Percentiles rank a stretch among this genome's conserved stretches.
These are phyloP conservation scores for Benincasa hispida DNA, from an alignment of 306 rosid genomes.

Conservation along the genomic window DNA sequence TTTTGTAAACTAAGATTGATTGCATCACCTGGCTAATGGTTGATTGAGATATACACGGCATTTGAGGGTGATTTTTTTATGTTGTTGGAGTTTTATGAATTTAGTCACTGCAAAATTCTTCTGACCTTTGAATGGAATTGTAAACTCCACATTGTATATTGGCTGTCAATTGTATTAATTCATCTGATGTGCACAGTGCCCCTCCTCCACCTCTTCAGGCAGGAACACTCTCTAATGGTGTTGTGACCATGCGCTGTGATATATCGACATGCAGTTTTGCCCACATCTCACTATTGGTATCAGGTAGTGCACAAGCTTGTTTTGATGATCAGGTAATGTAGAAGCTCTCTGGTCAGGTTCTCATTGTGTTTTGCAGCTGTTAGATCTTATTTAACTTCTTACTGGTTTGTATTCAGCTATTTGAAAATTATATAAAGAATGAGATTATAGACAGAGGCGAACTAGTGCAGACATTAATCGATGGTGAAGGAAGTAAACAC, in stretches of 20 bases:
- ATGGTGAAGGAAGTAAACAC: conserved; percentile 37
- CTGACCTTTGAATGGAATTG: neutral
- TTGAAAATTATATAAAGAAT: conserved; percentile 86
- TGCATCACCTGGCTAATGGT: neutral
- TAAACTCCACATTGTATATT: neutral
- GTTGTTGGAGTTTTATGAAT: neutral
- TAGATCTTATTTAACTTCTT: neutral
- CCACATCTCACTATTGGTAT: conserved; percentile 82
- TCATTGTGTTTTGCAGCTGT: conserved; percentile 8
- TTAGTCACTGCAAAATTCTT: neutral
- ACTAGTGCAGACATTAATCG: conserved; percentile 42
- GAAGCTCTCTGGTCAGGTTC: neutral
- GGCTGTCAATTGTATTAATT: conserved; percentile 3
- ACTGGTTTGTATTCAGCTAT: conserved; percentile 29
- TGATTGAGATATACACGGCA: neutral
- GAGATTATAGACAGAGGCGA: conserved; percentile 80
- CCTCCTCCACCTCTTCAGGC: conserved; percentile 99
- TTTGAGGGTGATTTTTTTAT: neutral
- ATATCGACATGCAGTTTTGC: conserved; percentile 80
- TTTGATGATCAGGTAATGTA: conserved; percentile 76
- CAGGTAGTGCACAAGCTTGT: conserved; percentile 89
- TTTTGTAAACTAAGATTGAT: neutral
- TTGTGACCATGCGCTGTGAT: conserved; percentile 97
- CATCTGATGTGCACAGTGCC: conserved; percentile 50
- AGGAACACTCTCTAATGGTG: conserved; percentile 87